These are phyloP conservation scores for Tetradesmus obliquus DNA, from an alignment of 139 green algal species.

Conservation along the genomic window DNA sequence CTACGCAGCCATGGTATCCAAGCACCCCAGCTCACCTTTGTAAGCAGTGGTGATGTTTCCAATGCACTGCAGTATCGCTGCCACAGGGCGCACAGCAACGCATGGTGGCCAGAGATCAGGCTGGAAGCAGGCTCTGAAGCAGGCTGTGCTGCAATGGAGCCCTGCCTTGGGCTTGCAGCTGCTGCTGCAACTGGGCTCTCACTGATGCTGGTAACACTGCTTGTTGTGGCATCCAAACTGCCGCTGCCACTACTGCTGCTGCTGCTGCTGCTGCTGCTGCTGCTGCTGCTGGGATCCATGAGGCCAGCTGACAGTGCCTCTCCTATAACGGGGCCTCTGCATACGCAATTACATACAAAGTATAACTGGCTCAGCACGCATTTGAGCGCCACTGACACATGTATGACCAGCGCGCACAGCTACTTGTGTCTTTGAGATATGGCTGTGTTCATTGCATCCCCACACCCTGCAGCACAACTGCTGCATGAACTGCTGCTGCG, in stretches of 20 bases:
- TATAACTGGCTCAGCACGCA: neutral
- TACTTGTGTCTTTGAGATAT: neutral
- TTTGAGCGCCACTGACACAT: neutral
- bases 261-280: neutral
- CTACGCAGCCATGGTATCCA: too few relatives aligned
- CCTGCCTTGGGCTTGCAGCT: neutral
- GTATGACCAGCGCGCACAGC: neutral
- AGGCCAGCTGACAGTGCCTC: neutral
- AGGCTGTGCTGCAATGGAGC: neutral
- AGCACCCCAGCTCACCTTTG: neutral
- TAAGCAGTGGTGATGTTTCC: constrained; percentile 17
- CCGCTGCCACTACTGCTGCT: neutral
- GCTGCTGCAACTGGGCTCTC: neutral
- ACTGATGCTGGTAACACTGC: neutral
- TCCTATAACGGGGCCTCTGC: neutral
- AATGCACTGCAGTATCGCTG: constrained; percentile 33
- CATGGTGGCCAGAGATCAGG: neutral
- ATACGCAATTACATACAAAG: neutral
- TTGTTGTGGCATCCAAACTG: neutral
- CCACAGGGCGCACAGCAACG: neutral
- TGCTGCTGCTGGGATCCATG: neutral
- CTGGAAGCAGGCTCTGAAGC: too few relatives aligned
- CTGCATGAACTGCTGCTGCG: neutral
- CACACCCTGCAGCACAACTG: neutral
- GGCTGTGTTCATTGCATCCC: neutral